Evolutionary conservation across 2,329 filamentous ascomycete species (phyloP).

Genomic region (Alternaria sp.): DNA sequence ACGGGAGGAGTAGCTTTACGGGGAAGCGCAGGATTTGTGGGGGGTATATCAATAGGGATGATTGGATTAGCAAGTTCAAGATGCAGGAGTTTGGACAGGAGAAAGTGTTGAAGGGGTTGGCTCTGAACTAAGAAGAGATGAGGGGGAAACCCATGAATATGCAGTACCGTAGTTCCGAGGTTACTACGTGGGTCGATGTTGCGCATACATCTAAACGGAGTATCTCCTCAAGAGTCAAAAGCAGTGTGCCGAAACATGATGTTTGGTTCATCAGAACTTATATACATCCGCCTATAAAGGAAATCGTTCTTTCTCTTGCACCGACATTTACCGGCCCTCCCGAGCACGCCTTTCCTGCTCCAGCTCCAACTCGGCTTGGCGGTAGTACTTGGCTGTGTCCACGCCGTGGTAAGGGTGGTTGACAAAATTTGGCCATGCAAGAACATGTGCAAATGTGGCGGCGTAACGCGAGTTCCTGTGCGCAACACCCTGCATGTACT

Average conservation of each 20-base stretch:
- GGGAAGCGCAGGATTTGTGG: slow-evolving; percentile 89
- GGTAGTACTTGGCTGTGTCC: slow-evolving; percentile 98
- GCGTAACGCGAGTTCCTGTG: slow-evolving; percentile 92
- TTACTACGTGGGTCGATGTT: no score
- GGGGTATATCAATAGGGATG: slow-evolving; percentile 65
- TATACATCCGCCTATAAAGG: slow-evolving; percentile 38
- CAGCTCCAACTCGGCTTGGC: slow-evolving; percentile 90
- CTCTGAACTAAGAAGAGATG: neutral
- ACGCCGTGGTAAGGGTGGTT: slow-evolving; percentile 90
- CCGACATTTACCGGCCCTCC: slow-evolving; percentile 21
- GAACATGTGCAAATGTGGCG: slow-evolving; percentile 79
- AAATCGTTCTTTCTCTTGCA: slow-evolving; percentile 22
- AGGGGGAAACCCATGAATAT: no score
- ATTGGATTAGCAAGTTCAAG: slow-evolving; percentile 41
- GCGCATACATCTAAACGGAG: no score
- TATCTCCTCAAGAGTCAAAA: neutral
- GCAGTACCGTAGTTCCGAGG: no score
- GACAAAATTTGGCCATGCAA: slow-evolving; percentile 98
- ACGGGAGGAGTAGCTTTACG: slow-evolving; percentile 83
- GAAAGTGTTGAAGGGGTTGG: slow-evolving; percentile 27
- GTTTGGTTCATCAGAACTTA: slow-evolving; percentile 30
- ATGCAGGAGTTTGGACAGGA: slow-evolving; percentile 27
- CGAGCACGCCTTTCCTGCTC: slow-evolving; percentile 69
- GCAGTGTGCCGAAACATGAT: slow-evolving; percentile 42
- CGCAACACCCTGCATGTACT: slow-evolving; percentile 93